Evolutionary conservation across 257 asterid species (phyloP).

Genomic region (Eucommia ulmoides): DNA sequence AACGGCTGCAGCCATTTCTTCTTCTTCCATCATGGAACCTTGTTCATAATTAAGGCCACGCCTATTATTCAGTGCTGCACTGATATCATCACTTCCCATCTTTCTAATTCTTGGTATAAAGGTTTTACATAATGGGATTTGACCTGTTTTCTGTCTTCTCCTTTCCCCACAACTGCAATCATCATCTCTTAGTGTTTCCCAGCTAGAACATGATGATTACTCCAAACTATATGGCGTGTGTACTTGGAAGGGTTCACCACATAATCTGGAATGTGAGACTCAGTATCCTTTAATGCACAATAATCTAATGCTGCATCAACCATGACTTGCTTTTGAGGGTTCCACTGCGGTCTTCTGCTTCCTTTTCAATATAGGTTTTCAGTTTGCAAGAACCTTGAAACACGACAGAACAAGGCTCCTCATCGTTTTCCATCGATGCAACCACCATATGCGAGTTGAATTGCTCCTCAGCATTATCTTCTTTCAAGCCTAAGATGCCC

Average conservation of each 20-base stretch:
- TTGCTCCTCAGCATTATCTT: neutral
- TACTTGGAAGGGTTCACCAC: conserved; percentile 2
- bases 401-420: neutral
- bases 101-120: too few species aligned
- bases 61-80: too few species aligned
- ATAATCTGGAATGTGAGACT: neutral
- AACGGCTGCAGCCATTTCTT: too few species aligned
- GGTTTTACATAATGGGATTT: neutral
- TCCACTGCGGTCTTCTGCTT: neutral
- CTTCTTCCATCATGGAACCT: too few species aligned
- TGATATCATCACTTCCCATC: too few species aligned
- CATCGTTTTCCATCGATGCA: neutral
- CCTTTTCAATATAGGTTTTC: conserved; percentile 2
- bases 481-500: neutral
- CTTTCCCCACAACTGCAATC: neutral
- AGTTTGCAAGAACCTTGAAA: neutral
- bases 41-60: too few species aligned
- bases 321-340: neutral
- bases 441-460: neutral
- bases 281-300: too few species aligned
- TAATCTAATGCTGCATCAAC: conserved; percentile 5
- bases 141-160: neutral
- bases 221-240: neutral
- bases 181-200: neutral
- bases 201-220: neutral